phyloP scores from a whole-genome alignment of 2,329 filamentous ascomycete species.

The Akanthomyces dipterigenus region DNA sequence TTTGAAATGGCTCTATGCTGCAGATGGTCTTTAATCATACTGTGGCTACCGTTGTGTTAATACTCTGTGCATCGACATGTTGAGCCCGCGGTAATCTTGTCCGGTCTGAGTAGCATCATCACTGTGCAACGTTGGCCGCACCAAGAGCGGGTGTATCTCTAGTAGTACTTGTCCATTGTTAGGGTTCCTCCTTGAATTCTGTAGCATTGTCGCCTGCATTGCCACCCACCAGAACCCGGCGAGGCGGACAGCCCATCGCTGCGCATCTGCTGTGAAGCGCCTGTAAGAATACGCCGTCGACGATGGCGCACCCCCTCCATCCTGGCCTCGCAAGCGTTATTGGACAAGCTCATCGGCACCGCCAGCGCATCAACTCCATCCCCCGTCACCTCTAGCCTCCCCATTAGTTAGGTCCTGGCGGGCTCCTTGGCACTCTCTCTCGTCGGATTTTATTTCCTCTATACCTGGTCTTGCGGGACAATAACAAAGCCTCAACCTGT shows the following conservation, averaged over 20 bases:
- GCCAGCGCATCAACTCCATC: conserved; percentile 31
- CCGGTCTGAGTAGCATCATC: no score
- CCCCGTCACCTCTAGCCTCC: conserved; percentile 11
- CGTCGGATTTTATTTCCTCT: neutral
- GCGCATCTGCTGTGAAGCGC: neutral
- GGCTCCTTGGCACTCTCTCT: neutral
- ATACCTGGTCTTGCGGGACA: conserved; percentile 21
- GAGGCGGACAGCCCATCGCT: no score
- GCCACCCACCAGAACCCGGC: no score
- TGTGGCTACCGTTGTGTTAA: no score
- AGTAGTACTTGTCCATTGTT: neutral
- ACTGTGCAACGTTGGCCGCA: neutral
- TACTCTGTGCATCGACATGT: no score
- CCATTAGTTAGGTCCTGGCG: no score
- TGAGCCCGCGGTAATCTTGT: no score
- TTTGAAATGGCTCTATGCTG: no score
- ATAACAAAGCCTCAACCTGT: conserved; percentile 23
- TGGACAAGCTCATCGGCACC: conserved; percentile 30
- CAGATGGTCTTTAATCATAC: no score
- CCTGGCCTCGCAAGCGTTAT: conserved; percentile 25
- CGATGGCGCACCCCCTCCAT: neutral
- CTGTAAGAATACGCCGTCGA: no score
- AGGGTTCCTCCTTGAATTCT: no score
- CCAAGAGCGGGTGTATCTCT: neutral
- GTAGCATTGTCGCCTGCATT: no score